Percentiles rank a stretch among this genome's conserved stretches.
These are phyloP conservation scores for Ettlia oleoabundans DNA, from an alignment of 139 green algal genomes.

Conservation along the genomic window DNA sequence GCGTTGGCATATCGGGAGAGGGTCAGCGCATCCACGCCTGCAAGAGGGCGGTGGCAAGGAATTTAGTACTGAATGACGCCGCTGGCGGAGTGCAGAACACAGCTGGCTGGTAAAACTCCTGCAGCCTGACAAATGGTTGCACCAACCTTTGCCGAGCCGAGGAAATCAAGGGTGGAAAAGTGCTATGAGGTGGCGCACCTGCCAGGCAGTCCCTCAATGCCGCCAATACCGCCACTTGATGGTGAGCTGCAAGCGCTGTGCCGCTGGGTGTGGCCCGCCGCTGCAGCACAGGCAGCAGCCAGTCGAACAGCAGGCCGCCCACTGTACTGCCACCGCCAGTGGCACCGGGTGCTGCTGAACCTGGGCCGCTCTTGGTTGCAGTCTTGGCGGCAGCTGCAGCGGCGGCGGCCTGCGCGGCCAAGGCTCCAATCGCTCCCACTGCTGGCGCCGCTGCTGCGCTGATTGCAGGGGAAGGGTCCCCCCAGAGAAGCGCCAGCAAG, in stretches of 20 bases:
- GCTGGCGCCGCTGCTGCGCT: conserved; percentile 31
- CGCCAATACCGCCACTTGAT: conserved; percentile 22
- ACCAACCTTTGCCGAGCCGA: too few relatives aligned
- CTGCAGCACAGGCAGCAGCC: conserved; percentile 47
- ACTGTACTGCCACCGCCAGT: conserved; percentile 4
- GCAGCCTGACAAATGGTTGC: too few relatives aligned
- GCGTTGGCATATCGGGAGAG: conserved; percentile 43
- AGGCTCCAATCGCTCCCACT: conserved; percentile 48
- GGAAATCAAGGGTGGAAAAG: too few relatives aligned
- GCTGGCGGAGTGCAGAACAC: too few relatives aligned
- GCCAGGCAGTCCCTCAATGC: conserved; percentile 46
- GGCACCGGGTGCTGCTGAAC: not conserved
- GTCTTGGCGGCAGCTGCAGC: not conserved
- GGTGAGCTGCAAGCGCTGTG: not conserved
- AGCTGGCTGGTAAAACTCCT: too few relatives aligned
- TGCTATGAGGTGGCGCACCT: not conserved
- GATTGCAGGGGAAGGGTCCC: conserved; percentile 26
- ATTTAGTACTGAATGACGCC: not conserved
- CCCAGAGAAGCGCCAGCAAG: conserved; percentile 42
- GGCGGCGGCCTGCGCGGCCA: conserved; percentile 32
- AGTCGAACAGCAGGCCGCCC: conserved; percentile 51
- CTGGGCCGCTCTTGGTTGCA: not conserved
- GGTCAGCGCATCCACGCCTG: conserved; percentile 38
- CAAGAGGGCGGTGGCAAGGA: not conserved
- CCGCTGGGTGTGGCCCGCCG: conserved; percentile 5